These are phyloP conservation scores for Aspergillus versicolor DNA, from an alignment of 2,329 filamentous ascomycete genomes.

Conservation along the genomic window DNA sequence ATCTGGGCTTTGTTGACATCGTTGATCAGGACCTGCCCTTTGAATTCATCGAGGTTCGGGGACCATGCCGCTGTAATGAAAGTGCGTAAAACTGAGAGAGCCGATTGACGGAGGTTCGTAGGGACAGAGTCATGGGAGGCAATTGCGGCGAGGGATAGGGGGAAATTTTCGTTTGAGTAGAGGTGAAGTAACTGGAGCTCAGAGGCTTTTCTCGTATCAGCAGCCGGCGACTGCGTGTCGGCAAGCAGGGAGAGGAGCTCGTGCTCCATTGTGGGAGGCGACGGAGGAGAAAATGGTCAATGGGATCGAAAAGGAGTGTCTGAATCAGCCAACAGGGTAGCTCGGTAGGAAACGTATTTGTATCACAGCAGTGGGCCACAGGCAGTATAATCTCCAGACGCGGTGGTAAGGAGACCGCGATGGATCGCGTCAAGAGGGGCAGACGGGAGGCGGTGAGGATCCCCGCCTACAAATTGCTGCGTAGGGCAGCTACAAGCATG, in stretches of 20 bases:
- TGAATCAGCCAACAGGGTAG: background rate
- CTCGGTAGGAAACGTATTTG: background rate
- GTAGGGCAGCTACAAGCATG: background rate
- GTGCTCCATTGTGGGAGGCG: conserved; percentile 70
- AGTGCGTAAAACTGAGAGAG: conserved; percentile 74
- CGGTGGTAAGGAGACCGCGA: conserved; percentile 2
- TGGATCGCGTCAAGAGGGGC: conserved; percentile 22
- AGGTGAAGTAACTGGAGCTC: conserved; percentile 77
- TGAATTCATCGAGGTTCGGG: conserved; percentile 68
- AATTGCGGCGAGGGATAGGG: conserved; percentile 75
- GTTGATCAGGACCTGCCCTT: conserved; percentile 65
- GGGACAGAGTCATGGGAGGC: conserved; percentile 73
- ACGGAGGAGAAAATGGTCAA: background rate
- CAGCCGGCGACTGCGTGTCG: conserved; percentile 76
- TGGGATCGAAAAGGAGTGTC: background rate
- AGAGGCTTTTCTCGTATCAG: conserved; percentile 77
- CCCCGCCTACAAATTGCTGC: background rate
- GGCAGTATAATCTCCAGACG: background rate
- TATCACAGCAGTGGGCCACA: background rate
- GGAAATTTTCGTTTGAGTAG: conserved; percentile 68
- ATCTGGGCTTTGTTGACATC: conserved; percentile 73
- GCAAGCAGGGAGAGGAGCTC: conserved; percentile 84
- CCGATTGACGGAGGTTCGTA: conserved; percentile 75
- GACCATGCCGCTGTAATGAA: conserved; percentile 88
- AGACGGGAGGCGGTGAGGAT: conserved; percentile 20